Conservation (phyloP, 306 rosid genomes). For the Pyrus communis region DNA sequence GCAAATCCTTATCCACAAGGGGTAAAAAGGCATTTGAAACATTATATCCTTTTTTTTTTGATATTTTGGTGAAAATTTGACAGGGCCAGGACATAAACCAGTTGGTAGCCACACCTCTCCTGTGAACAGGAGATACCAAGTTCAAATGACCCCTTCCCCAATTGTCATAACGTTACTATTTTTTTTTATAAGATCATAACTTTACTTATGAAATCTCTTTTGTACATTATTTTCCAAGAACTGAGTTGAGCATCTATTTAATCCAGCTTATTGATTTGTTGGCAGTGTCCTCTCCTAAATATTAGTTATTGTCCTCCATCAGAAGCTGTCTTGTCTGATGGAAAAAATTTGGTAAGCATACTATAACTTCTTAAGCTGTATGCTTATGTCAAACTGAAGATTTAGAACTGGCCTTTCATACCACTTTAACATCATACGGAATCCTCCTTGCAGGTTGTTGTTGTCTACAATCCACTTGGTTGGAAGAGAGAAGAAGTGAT, state of each 20-base stretch:
- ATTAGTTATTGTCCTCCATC: constrained; percentile 88
- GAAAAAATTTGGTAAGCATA: constrained; percentile 64
- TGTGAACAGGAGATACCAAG: background rate
- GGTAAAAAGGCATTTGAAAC: no score
- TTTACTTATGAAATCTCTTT: background rate
- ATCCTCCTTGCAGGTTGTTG: constrained; percentile 42
- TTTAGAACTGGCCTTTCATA: background rate
- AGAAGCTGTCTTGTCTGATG: constrained; percentile 50
- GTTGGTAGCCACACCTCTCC: background rate
- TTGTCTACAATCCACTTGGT: constrained; percentile 75
- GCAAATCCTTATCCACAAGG: no score
- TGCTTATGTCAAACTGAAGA: background rate
- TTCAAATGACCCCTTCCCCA: background rate
- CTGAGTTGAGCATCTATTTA: background rate
- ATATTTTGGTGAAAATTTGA: background rate
- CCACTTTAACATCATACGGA: background rate
- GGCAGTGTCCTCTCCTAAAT: constrained; percentile 93
- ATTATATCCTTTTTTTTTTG: background rate
- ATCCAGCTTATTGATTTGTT: constrained; percentile 25
- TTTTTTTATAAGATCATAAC: no score
- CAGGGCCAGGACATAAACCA: background rate
- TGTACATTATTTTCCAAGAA: background rate
- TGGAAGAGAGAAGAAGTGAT: constrained; percentile 82
- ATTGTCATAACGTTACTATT: no score
- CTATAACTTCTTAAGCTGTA: background rate